Evolutionary conservation across 768 basidiomycete species (phyloP), one percentile per base, ranked within the genome.

Genomic region (Phanerochaete sordida): DNA sequence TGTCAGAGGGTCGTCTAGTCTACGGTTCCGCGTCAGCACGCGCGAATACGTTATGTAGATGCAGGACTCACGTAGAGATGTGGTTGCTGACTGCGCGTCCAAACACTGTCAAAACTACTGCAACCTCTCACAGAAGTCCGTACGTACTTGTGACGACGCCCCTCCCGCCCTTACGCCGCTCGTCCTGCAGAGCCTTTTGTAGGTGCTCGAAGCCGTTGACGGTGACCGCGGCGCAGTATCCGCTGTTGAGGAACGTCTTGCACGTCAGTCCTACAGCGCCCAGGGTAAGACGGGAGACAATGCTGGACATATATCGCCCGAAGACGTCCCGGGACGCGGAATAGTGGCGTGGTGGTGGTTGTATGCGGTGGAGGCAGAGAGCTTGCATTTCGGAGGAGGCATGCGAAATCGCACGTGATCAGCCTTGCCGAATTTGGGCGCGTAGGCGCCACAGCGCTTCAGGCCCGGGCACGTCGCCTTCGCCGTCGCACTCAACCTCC

Each of bases 1-100:
- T n/a, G 80, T 79, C 48, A 95, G 70, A 1, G 91, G 91, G 66
- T 93, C 91, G 68, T 94, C 92, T 54, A 92, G 77, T 23, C 90
- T 94, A 68, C 31, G 60, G 49, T 16, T 16, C 5, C 37, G 19
- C 33, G 28, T 46, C 31, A 51, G 60, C 51, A 60, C 65, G 58
- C 23, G 16, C 30, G 56, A 21, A 56, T 23, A 27, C 52, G 35
- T 15, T 13, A 52, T 15, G 3, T 26, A 47, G 11, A 59, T 51
- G 26, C 51, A 26, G 24, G 78, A n/a, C 86, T 58, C 70, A 94
- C 87, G 93, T 95, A 52, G 95, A 97, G 57, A 95, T 86, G 69
- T 98, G 95, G 73, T 98, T 98, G 58, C 89, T 85, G 49, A 97
- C 95, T 96, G 64, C 33, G 43, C 56, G 58, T 27, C 62, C 55